Evolutionary conservation across 2,329 filamentous ascomycete genomes (phyloP).

Genomic region (Pyricularia sp.): DNA sequence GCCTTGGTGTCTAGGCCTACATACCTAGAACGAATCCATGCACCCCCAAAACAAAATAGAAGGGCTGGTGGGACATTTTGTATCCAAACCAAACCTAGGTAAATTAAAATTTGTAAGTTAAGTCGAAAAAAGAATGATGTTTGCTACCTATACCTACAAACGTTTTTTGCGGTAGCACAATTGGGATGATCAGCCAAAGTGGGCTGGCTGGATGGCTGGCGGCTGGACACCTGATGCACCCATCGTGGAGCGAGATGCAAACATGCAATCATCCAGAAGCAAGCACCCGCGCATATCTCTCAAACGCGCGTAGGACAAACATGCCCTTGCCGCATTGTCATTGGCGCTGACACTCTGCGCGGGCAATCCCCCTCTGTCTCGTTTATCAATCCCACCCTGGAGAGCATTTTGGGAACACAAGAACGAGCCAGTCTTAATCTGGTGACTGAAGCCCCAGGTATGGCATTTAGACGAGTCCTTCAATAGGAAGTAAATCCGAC

Average conservation of each 20-base stretch:
- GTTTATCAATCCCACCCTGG: neutral
- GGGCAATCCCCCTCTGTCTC: neutral
- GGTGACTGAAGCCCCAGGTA: neutral
- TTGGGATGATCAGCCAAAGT: neutral
- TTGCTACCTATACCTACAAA: neutral
- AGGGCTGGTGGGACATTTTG: neutral
- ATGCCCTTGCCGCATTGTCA: neutral
- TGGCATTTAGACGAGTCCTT: neutral
- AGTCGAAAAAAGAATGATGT: neutral
- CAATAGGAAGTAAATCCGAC: neutral
- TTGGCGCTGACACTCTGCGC: neutral
- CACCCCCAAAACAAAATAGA: neutral
- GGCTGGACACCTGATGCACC: neutral
- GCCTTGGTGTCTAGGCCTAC: too few relatives aligned
- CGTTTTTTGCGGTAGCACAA: neutral
- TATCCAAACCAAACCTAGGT: neutral
- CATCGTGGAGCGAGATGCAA: neutral
- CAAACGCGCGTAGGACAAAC: neutral
- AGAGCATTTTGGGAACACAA: neutral
- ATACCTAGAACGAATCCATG: neutral
- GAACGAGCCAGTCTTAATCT: neutral
- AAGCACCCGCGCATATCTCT: neutral
- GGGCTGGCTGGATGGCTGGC: too few relatives aligned
- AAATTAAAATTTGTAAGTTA: too few relatives aligned
- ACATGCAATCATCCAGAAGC: neutral